phyloP scores from a whole-genome alignment of 345 rosid species.

The Ceriops decandra region DNA sequence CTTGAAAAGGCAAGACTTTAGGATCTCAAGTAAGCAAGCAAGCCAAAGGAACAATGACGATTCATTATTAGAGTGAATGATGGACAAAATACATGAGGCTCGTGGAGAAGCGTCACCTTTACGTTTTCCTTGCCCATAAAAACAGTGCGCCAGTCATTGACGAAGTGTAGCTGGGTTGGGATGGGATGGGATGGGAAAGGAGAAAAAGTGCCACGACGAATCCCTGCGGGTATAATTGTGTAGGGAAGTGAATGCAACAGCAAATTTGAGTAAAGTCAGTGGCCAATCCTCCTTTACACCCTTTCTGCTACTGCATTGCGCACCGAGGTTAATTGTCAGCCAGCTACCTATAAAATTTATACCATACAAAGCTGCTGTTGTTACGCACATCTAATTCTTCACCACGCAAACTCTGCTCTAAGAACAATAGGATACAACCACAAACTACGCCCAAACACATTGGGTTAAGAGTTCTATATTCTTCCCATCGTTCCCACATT shows the following conservation, averaged over 20 bases:
- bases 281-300: neutral
- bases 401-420: no score
- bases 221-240: conserved; percentile 40
- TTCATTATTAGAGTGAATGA: conserved; percentile 26
- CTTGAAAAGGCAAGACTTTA: conserved; percentile 16
- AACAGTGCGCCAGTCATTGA: conserved; percentile 5
- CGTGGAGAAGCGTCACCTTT: conserved; percentile 58
- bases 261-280: conserved; percentile 28
- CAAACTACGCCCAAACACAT: no score
- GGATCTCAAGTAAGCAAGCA: conserved; percentile 14
- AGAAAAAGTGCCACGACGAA: conserved; percentile 30
- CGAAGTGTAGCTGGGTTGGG: neutral
- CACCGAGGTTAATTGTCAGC: neutral
- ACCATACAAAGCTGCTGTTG: no score
- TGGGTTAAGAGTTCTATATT: no score
- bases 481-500: no score
- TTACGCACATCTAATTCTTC: no score
- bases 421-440: no score
- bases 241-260: conserved; percentile 40
- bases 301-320: neutral
- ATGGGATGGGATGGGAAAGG: neutral
- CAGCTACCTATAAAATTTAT: no score
- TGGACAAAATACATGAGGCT: conserved; percentile 24
- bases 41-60: conserved; percentile 37
- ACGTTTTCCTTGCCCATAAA: conserved; percentile 45